Percentiles rank a stretch among this genome's conserved stretches.
Evolutionary conservation across 345 rosid species (phyloP).

Genomic region (Viola odorata): DNA sequence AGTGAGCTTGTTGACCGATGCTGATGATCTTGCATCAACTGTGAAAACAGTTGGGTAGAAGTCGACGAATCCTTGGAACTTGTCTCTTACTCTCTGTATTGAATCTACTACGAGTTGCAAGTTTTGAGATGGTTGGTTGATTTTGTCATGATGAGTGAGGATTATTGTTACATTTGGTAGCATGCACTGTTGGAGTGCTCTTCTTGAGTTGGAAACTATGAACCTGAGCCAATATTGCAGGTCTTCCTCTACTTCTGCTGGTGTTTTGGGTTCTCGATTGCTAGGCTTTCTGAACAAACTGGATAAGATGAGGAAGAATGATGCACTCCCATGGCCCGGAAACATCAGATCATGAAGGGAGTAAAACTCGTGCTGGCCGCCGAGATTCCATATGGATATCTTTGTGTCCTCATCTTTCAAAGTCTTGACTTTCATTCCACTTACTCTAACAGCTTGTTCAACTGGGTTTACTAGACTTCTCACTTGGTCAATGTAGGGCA

Average conservation of each 20-base stretch:
- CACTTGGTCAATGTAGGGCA: conserved; percentile 73
- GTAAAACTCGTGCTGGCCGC: conserved; percentile 79
- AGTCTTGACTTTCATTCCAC: conserved; percentile 79
- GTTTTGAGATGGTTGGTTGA: conserved; percentile 52
- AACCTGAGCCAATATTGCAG: conserved; percentile 89
- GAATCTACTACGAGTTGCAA: conserved; percentile 49
- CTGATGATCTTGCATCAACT: conserved; percentile 83
- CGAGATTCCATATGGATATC: conserved; percentile 86
- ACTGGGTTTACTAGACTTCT: conserved; percentile 74
- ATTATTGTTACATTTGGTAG: conserved; percentile 73
- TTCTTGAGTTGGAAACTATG: conserved; percentile 74
- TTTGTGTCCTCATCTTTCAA: conserved; percentile 77
- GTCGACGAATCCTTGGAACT: conserved; percentile 75
- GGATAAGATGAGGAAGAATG: conserved; percentile 64
- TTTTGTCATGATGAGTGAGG: conserved; percentile 72
- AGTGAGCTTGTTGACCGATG: conserved; percentile 69
- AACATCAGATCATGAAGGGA: conserved; percentile 95
- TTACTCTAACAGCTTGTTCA: conserved; percentile 77
- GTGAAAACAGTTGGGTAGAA: conserved; percentile 79
- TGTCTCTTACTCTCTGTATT: conserved; percentile 59
- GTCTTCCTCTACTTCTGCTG: conserved; percentile 78
- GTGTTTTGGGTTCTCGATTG: conserved; percentile 73
- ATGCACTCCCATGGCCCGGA: conserved; percentile 78
- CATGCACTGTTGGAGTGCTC: conserved; percentile 68
- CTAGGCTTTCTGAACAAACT: conserved; percentile 78